Evolutionary conservation across 2,329 filamentous ascomycete species (phyloP).

Genomic region (Penicillium paneum): DNA sequence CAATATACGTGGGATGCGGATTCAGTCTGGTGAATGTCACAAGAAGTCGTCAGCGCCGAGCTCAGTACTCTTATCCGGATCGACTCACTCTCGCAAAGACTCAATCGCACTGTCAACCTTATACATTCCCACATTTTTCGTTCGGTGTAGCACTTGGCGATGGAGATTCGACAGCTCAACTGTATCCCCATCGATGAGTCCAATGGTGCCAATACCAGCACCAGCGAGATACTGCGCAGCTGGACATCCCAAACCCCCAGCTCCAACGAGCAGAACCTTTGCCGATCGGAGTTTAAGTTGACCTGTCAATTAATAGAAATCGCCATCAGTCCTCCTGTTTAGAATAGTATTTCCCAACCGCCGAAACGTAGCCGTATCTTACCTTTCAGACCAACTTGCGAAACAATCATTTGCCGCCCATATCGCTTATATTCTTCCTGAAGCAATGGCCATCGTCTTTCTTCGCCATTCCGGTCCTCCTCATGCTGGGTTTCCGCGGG

Average conservation of each 20-base stretch:
- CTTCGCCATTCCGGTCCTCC: neutral
- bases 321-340: neutral
- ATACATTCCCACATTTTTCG: slow-evolving; percentile 64
- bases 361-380: slow-evolving; percentile 9
- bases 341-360: neutral
- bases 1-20: slow-evolving; percentile 62
- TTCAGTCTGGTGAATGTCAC: slow-evolving; percentile 59
- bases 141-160: slow-evolving; percentile 80
- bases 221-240: slow-evolving; percentile 90
- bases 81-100: slow-evolving; percentile 54
- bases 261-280: slow-evolving; percentile 76
- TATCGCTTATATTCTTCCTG: slow-evolving; percentile 79
- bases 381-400: slow-evolving; percentile 74
- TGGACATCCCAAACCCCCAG: slow-evolving; percentile 86
- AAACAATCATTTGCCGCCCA: slow-evolving; percentile 85
- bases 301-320: slow-evolving; percentile 48
- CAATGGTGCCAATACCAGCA: slow-evolving; percentile 78
- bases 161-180: slow-evolving; percentile 92
- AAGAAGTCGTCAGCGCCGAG: slow-evolving; percentile 9
- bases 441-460: slow-evolving; percentile 63
- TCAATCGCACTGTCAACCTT: slow-evolving; percentile 77
- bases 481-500: neutral
- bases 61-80: neutral
- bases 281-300: slow-evolving; percentile 70
- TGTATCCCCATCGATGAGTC: slow-evolving; percentile 79